Evolutionary conservation across 345 rosid species (phyloP).

Genomic region (Eucalyptus cloeziana): DNA sequence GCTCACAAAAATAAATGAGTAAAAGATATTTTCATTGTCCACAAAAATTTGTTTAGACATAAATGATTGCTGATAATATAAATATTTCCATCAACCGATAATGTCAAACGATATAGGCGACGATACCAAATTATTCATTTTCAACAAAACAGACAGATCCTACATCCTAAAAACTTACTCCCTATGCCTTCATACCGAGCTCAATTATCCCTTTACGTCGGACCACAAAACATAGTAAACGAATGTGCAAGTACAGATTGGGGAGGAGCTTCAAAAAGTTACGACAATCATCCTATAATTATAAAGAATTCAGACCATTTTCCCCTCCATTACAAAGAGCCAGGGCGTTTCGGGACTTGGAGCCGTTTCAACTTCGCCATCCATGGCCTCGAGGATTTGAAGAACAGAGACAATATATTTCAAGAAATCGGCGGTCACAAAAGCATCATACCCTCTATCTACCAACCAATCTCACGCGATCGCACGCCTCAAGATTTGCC

Average conservation of each 20-base stretch:
- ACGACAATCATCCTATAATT: neutral
- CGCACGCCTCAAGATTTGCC: neutral
- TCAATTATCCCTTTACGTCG: neutral
- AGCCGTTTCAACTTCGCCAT: neutral
- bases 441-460: neutral
- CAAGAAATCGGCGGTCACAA: neutral
- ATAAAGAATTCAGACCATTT: neutral
- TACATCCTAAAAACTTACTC: neutral
- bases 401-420: neutral
- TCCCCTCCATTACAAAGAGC: neutral
- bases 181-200: neutral
- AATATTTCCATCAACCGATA: neutral
- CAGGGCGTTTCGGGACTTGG: neutral
- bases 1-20: neutral
- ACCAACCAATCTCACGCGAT: neutral
- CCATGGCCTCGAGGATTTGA: neutral
- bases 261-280: neutral
- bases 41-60: neutral
- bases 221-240: neutral
- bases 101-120: accelerated
- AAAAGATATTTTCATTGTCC: neutral
- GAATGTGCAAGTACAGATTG: neutral
- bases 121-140: neutral
- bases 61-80: neutral
- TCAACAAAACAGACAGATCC: accelerated